Evolutionary conservation across 441 rosid species (phyloP).

Genomic region (Gossypium schwendimanii): DNA sequence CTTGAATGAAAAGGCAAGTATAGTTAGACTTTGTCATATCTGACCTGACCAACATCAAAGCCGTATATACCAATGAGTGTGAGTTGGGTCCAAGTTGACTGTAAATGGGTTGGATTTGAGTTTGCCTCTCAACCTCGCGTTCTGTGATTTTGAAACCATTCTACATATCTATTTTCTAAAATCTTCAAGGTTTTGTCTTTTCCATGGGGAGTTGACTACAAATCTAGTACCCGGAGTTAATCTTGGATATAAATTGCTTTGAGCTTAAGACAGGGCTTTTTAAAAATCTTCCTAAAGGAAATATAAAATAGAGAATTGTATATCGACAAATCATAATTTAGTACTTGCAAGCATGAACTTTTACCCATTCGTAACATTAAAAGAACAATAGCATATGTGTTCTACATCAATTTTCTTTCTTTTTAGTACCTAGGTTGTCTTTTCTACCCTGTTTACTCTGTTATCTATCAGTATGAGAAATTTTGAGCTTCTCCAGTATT

Average conservation of each 20-base stretch:
- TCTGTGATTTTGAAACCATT: neutral
- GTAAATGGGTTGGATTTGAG: neutral
- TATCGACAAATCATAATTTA: neutral
- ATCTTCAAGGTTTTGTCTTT: neutral
- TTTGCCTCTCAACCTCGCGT: neutral
- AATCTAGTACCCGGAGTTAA: neutral
- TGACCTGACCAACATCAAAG: constrained; percentile 48
- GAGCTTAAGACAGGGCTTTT: neutral
- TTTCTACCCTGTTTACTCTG: neutral
- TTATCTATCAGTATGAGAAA: neutral
- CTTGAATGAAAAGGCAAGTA: constrained; percentile 91
- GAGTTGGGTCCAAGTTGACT: neutral
- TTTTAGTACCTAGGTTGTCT: neutral
- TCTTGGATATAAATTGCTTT: neutral
- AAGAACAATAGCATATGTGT: neutral
- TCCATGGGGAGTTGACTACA: neutral
- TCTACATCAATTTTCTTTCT: neutral
- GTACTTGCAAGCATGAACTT: neutral
- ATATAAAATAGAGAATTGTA: neutral
- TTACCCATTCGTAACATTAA: neutral
- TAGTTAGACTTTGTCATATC: constrained; percentile 24
- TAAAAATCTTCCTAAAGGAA: neutral
- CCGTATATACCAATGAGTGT: neutral
- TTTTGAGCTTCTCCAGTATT: neutral
- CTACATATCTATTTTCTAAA: neutral